Evolutionary conservation across 2,329 filamentous ascomycete genomes (phyloP).

Genomic region (Fusarium xylarioides): DNA sequence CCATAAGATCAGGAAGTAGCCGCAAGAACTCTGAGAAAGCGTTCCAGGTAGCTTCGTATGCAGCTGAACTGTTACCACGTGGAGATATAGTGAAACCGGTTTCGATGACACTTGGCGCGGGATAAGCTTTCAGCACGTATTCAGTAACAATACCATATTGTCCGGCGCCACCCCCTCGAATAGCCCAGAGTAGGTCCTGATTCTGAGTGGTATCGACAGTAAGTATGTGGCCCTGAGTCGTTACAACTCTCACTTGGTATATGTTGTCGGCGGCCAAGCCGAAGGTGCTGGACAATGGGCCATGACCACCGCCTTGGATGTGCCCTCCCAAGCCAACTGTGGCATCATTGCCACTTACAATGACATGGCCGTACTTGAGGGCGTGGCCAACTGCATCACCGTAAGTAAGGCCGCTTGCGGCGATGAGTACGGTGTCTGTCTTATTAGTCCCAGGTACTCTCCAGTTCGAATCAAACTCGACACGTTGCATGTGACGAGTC

Average conservation of each 20-base stretch:
- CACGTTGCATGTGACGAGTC: background rate
- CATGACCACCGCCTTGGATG: background rate
- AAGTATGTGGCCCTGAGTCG: background rate
- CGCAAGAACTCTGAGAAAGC: background rate
- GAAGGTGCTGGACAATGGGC: background rate
- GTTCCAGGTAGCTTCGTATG: background rate
- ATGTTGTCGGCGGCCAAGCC: background rate
- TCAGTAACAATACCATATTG: background rate
- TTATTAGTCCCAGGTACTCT: background rate
- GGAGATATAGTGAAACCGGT: background rate
- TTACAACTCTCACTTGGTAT: background rate
- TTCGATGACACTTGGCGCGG: background rate
- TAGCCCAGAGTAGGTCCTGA: background rate
- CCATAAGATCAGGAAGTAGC: background rate
- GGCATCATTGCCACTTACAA: background rate
- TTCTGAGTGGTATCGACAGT: background rate
- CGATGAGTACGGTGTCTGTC: background rate
- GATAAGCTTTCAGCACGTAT: background rate
- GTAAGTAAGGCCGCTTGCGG: background rate
- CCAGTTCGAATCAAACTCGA: background rate
- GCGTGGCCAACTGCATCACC: background rate
- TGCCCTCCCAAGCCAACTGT: background rate
- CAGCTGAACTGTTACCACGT: background rate
- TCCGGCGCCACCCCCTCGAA: background rate
- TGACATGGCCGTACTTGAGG: background rate